Evolutionary conservation across 164 flowering plant species (phyloP), one percentile per base, ranked within the genome.

Genomic region (Sedum album): DNA sequence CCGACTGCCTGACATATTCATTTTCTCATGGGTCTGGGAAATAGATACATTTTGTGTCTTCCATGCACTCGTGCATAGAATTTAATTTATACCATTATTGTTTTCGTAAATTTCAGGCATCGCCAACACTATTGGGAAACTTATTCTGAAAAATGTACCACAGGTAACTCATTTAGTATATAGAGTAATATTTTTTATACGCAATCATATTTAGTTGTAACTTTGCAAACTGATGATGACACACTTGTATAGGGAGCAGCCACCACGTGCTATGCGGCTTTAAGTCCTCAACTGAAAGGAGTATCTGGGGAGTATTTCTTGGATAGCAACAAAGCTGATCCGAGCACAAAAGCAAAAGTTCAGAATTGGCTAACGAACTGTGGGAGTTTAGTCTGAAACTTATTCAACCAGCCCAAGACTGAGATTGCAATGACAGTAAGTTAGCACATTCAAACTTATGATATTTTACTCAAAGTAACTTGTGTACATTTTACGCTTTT

Each of bases 351-450:
- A 55, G 80, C 73, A 33, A 8, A 20, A 76, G 71, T 64, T 38
- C 13, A 1, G 74, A 75, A 35, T 69, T 81, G 76, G 82, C 79
- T 1, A 73, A 62, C 68, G 77, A 70, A 71, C 72, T 81, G 10
- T 81, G 84, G 84, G 82, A 79, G 49, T 77, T 81, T 51, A 79
- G 80, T 73, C 18, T 73, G 70, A 76, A 67, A 35, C 72, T 81
- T 51, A 60, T 72, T 57, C 62, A 28, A 26, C 61, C 61, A 10
- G 30, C 17, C 61, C 26, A 55, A 57, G 31, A 57, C 62, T 57
- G 20, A 57, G 33, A 15, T 1, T 10, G 31, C 20, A 13, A 26
- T 57, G 7, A 57, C 31, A 23, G 62, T 57, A 20, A 57, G 62
- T 28, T 57, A 21, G 30, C 31, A 57, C 1, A 13, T 8, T 39